Evolutionary conservation across 176 grass and related monocot genomes (phyloP), one percentile per base, ranked within the genome.

Genomic region (Typha latifolia): DNA sequence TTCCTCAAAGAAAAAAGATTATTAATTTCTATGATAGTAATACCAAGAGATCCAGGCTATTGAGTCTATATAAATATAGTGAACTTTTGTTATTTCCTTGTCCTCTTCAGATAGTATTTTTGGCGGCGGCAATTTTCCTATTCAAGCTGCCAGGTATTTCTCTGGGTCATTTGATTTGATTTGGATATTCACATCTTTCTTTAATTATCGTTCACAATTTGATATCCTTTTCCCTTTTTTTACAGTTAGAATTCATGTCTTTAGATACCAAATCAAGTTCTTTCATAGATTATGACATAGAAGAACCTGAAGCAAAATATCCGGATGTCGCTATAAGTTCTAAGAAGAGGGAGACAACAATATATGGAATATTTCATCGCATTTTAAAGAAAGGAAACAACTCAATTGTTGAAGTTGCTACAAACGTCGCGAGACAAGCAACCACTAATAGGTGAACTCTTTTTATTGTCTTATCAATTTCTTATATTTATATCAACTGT

Each of bases 361-460:
- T 85, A 24, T 82, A 81, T 78, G 81, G 77, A 63, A 82, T 85
- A 55, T 70, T 96, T 78, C 73, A 83, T 47, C 77, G 81, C n/a
- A 82, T 82, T 78, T 65, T 90, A 14, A 96, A 96, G 76, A 81
- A 87, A 75, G 83, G 83, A 75, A 96, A 87, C 71, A 84, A 70
- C 69, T 90, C 87, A 62, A 69, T 85, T 70, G 82, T 96, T 80
- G 82, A 37, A 66, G 81, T 77, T 67, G 78, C 79, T 5, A 62
- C 68, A 16, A 87, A 78, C 22, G 79, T 84, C 51, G 79, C 81
- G 23, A 75, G 74, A 47, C 87, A 75, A 63, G 75, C 81, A n/a
- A 88, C 81, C 1, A 67, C 79, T 24, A 81, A 79, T 68, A 82
- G 80, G 91, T 96, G 64, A 66, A 37, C 29, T 14, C n/a, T 32